phyloP scores from a whole-genome alignment of 2,329 filamentous ascomycete genomes.

The Aspergillus ochraceoroseus region DNA sequence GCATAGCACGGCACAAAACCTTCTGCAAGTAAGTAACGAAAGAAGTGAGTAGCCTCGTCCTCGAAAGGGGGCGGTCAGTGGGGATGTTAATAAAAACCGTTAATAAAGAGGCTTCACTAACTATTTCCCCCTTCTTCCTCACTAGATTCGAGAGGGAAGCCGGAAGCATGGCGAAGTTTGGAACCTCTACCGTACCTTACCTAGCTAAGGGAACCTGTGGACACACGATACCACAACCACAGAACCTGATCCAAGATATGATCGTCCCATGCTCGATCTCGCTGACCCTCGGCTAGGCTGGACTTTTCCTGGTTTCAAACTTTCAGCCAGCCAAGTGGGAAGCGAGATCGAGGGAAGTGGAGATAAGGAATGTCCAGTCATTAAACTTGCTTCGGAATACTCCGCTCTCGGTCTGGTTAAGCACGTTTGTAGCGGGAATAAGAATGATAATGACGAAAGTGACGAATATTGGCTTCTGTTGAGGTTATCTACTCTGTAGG shows the following conservation, averaged over 20 bases:
- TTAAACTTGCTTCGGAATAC: conserved; percentile 10
- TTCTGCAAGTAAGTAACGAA: no score
- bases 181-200: not conserved
- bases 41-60: no score
- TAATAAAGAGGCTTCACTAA: no score
- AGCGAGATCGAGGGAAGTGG: conserved; percentile 11
- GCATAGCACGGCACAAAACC: not conserved
- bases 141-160: not conserved
- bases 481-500: not conserved
- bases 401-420: conserved; percentile 8
- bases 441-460: conserved; percentile 1
- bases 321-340: conserved; percentile 11
- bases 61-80: no score
- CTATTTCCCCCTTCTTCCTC: no score
- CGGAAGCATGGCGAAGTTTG: not conserved
- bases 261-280: conserved; percentile 9
- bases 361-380: conserved; percentile 4
- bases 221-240: not conserved
- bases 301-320: conserved; percentile 2
- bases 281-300: not conserved
- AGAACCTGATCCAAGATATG: not conserved
- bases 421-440: conserved; percentile 2
- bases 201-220: not conserved
- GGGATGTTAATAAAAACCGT: no score
- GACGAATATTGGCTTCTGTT: not conserved